Percentiles rank a stretch among this genome's conserved stretches.
phyloP scores from a whole-genome alignment of 1,284 basidiomycete genomes.

The Cutaneotrichosporon cyanovorans region DNA sequence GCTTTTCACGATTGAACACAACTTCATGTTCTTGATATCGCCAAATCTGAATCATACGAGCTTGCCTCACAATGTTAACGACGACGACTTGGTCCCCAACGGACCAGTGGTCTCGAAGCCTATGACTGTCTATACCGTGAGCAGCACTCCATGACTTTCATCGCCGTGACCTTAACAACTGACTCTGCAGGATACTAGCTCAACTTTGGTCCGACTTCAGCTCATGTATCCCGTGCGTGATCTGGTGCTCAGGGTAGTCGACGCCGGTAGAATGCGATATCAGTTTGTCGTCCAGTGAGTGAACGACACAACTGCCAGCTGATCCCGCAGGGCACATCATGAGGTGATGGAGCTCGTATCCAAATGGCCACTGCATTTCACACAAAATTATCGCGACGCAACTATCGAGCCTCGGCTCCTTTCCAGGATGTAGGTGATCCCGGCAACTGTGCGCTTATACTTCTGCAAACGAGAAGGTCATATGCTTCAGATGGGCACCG shows the following conservation, averaged over 20 bases:
- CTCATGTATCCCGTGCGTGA: constrained; percentile 22
- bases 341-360: constrained; percentile 14
- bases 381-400: constrained; percentile 5
- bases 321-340: constrained; percentile 11
- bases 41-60: constrained; percentile 21
- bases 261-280: constrained; percentile 19
- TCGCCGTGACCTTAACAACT: too few relatives aligned
- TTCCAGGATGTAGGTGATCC: constrained; percentile 10
- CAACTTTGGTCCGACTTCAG: constrained; percentile 17
- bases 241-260: constrained; percentile 17
- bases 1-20: constrained; percentile 24
- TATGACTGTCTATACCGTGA: constrained; percentile 15
- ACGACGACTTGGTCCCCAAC: constrained; percentile 13
- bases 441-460: neutral
- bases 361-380: constrained; percentile 14
- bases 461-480: constrained; percentile 16
- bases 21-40: constrained; percentile 21
- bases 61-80: constrained; percentile 25
- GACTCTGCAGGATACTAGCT: constrained; percentile 19
- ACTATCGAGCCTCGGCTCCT: constrained; percentile 14
- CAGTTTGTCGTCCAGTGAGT: constrained; percentile 19
- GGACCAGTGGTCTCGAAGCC: constrained; percentile 14
- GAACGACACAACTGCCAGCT: neutral
- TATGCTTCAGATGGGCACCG: constrained; percentile 18
- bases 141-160: too few relatives aligned